Evolutionary conservation across 371 early-diverging fungal species (phyloP).

Genomic region (Mucor irregularis): DNA sequence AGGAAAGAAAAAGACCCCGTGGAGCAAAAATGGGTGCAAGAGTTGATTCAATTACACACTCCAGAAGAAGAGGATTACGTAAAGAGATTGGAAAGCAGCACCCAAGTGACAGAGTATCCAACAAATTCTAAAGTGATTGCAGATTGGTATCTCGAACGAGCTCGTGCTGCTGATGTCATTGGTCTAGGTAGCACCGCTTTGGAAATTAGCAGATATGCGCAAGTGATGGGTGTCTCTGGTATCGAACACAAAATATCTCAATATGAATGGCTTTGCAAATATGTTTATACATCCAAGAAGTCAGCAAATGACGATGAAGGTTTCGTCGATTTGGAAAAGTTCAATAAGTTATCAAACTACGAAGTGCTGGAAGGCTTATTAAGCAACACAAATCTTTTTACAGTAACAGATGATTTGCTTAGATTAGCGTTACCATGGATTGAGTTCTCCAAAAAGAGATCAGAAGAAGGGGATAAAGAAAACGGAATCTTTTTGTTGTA

Average conservation of each 20-base stretch:
- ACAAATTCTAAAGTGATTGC: constrained; percentile 45
- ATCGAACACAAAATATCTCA: constrained; percentile 50
- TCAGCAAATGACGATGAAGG: constrained; percentile 9
- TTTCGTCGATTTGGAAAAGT: constrained; percentile 37
- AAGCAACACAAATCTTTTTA: constrained; percentile 37
- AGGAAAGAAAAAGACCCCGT: constrained; percentile 28
- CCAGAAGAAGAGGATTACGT: constrained; percentile 21
- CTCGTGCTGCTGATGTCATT: constrained; percentile 54
- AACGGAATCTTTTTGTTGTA: constrained; percentile 33
- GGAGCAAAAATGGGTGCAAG: constrained; percentile 20
- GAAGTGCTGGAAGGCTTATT: constrained; percentile 57
- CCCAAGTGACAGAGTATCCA: constrained; percentile 44
- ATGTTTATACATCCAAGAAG: constrained; percentile 48
- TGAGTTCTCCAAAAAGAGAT: constrained; percentile 26
- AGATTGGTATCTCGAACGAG: constrained; percentile 64
- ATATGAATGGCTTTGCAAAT: constrained; percentile 61
- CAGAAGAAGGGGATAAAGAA: constrained; percentile 22
- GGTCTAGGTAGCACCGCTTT: constrained; percentile 59
- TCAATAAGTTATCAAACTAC: constrained; percentile 45
- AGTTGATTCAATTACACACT: constrained; percentile 13
- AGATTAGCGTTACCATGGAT: constrained; percentile 63
- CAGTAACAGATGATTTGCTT: constrained; percentile 53
- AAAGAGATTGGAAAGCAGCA: constrained; percentile 23
- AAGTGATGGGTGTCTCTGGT: constrained; percentile 48
- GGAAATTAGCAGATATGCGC: constrained; percentile 57